phyloP scores from a whole-genome alignment of 495 filamentous ascomycete species.

The Tuber brumale region DNA sequence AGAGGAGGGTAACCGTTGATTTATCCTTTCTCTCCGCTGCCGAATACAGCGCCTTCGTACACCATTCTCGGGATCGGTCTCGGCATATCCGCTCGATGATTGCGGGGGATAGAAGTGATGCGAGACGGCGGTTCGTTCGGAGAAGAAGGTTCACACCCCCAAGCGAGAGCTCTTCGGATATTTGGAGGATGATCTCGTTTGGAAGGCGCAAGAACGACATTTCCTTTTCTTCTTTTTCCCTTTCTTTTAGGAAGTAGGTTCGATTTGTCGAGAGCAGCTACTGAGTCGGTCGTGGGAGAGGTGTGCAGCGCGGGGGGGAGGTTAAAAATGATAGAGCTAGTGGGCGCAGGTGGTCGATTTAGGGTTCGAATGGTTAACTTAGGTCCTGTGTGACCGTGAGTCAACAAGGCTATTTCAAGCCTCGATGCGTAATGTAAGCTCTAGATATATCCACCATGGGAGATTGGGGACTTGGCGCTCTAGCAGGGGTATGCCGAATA shows the following conservation, averaged over 20 bases:
- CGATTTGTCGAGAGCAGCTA: not conserved
- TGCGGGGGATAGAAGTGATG: slow-evolving; percentile 15
- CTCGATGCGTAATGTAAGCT: not conserved
- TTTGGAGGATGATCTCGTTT: slow-evolving; percentile 23
- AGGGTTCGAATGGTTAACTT: not conserved
- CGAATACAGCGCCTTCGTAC: slow-evolving; percentile 5
- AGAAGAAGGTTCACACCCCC: slow-evolving; percentile 11
- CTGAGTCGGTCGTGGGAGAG: not conserved
- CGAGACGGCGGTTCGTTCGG: slow-evolving; percentile 17
- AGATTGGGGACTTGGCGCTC: no score
- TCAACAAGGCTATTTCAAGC: not conserved
- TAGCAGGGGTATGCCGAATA: no score
- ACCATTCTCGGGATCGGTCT: not conserved
- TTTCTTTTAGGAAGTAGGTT: not conserved
- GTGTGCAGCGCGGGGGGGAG: not conserved
- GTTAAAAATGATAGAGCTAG: not conserved
- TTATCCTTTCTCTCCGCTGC: slow-evolving; percentile 1
- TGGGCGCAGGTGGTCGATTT: not conserved
- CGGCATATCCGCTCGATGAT: slow-evolving; percentile 6
- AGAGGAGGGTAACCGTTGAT: not conserved
- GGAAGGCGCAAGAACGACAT: slow-evolving; percentile 15
- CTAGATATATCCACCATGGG: no score
- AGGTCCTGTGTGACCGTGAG: not conserved
- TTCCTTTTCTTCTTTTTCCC: not conserved
- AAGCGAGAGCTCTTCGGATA: slow-evolving; percentile 10